Base-by-base conservation (phyloP, 2,329 filamentous ascomycete species). In the Colletotrichum eleusines region DNA sequence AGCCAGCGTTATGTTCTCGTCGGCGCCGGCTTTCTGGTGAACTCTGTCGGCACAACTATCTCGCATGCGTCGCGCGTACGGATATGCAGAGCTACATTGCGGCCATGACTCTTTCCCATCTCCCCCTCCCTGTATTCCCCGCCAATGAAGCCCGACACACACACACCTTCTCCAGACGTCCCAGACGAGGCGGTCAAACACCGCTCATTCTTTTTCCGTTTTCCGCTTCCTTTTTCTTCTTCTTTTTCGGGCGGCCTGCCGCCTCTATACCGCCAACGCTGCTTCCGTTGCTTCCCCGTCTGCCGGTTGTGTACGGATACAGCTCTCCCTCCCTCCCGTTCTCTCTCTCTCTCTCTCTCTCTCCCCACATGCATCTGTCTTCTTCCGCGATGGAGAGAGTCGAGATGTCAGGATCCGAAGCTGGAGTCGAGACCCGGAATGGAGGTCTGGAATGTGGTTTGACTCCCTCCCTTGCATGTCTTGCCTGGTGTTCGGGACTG, bases 101-200 rank as follows among this genome's bases (percentile, higher is more conserved):
- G n/a, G 31, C 23, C 58, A 48, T 61, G 58, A 48, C 42, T 61
- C 58, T 61, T 20, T 44, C 12, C n/a, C n/a, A 18, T n/a, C n/a
- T 38, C 14, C 9, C 20, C 31, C 16, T 20, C 31, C 59, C 59
- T 51, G 31, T 40, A 18, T n/a, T n/a, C n/a, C n/a, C n/a, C n/a
- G n/a, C n/a, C n/a, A n/a, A n/a, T n/a, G n/a, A n/a, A n/a, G 16
- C 6, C 68, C 63, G 58, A 63, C 68, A 71, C 42, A 46, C 68
- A 44, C 54, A 2, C 38, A 12, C 11, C 35, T 38, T 5, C 12
- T 6, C 53, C 46, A 42, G 42, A 44, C 42, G 42, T 66, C 33
- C 48, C 38, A 53, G 53, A n/a, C n/a, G 50, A 72, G 69, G 65
- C 69, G 69, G 69, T 72, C 69, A 72, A 72, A 72, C 69, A 72